A percentile compares a stretch with the other conserved stretches of the same genome.
phyloP scores from a whole-genome alignment of 2,329 filamentous ascomycete genomes.

The Rhinocladiella mackenziei region DNA sequence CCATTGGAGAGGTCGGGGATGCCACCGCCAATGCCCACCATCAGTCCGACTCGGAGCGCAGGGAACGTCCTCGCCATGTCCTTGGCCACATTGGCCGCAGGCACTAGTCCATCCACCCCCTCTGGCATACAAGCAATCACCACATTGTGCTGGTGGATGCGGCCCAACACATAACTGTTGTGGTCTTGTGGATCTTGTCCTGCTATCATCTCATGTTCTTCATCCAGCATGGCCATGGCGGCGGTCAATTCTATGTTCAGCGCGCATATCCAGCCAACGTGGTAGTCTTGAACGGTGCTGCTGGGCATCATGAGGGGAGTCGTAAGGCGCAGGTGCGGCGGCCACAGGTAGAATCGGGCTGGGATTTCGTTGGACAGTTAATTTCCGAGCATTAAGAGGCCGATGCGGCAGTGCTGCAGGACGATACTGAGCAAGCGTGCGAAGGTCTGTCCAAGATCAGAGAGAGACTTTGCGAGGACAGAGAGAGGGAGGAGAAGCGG shows the following conservation, averaged over 20 bases:
- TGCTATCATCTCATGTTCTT: constrained; percentile 3
- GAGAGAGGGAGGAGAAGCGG: not conserved
- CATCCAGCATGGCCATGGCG: constrained; percentile 22
- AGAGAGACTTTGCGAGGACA: not conserved
- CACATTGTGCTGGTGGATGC: constrained; percentile 3
- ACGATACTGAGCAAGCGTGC: too few relatives aligned
- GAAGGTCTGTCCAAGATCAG: too few relatives aligned
- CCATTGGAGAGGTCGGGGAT: not conserved
- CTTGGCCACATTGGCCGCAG: not conserved
- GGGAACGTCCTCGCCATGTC: constrained; percentile 1
- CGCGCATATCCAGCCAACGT: constrained; percentile 16
- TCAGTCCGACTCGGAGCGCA: not conserved
- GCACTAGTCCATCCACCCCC: not conserved
- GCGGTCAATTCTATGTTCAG: constrained; percentile 32
- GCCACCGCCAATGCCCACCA: constrained; percentile 2
- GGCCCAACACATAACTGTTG: not conserved
- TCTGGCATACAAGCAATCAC: not conserved
- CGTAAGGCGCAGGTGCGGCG: too few relatives aligned
- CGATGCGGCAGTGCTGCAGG: too few relatives aligned
- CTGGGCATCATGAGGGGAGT: too few relatives aligned
- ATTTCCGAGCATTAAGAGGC: too few relatives aligned
- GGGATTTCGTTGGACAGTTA: too few relatives aligned
- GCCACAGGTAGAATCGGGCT: too few relatives aligned
- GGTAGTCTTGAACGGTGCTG: constrained; percentile 9
- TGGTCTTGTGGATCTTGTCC: not conserved